Evolutionary conservation across 306 rosid species (phyloP).

Genomic region (Carpinus viminea): DNA sequence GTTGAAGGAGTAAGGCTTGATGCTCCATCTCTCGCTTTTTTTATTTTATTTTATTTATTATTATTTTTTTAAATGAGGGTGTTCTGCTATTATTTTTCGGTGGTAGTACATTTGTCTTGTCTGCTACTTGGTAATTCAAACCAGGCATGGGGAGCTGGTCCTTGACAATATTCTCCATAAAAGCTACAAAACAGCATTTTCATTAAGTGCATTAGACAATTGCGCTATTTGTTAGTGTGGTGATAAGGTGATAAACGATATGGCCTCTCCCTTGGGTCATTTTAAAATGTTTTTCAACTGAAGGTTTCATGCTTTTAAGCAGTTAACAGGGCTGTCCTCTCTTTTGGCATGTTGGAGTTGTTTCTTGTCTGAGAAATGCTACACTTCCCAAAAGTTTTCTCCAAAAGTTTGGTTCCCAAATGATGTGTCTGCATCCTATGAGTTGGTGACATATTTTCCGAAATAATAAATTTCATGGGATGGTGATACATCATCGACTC

Average conservation of each 20-base stretch:
- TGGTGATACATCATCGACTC: too few species aligned
- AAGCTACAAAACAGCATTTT: neutral
- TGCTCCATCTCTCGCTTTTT: too few species aligned
- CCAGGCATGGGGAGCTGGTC: too few species aligned
- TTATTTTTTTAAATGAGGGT: neutral
- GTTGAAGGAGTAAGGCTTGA: neutral
- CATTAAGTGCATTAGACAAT: neutral
- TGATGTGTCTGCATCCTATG: too few species aligned
- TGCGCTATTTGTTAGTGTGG: neutral
- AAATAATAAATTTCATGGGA: too few species aligned
- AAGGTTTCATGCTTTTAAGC: neutral
- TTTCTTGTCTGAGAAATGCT: neutral
- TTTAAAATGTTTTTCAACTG: neutral
- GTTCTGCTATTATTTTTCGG: too few species aligned
- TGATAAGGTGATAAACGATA: neutral
- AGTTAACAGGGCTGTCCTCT: neutral
- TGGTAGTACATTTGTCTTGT: too few species aligned
- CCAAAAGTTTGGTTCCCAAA: too few species aligned
- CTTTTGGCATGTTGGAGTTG: neutral
- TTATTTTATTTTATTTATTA: neutral
- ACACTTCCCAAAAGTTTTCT: too few species aligned
- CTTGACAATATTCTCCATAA: too few species aligned
- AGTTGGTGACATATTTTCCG: too few species aligned
- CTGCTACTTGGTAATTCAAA: too few species aligned
- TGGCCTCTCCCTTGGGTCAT: neutral